These are phyloP conservation scores for Rhodotorula sp. DNA, from an alignment of 1,284 basidiomycete genomes.

Conservation along the genomic window DNA sequence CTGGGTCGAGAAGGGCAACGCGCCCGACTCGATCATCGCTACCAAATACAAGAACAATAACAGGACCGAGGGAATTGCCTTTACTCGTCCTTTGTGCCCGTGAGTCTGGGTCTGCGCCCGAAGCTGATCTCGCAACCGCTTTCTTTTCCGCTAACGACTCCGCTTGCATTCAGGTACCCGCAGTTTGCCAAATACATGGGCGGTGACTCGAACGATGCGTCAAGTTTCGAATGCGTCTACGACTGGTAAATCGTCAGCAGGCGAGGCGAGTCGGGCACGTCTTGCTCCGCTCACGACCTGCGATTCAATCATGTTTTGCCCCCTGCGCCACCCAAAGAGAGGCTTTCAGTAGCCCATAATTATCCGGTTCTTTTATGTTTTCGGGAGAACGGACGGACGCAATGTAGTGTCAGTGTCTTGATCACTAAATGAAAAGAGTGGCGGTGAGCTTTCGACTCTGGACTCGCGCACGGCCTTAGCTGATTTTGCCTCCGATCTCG, in stretches of 20 bases:
- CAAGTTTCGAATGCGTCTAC: constrained; percentile 23
- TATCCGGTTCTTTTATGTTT: too few relatives aligned
- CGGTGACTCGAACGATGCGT: constrained; percentile 19
- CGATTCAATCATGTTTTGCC: too few relatives aligned
- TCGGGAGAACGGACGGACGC: too few relatives aligned
- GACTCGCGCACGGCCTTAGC: too few relatives aligned
- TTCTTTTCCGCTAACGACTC: not conserved
- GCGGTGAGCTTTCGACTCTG: too few relatives aligned
- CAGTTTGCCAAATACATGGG: not conserved
- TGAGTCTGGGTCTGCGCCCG: not conserved
- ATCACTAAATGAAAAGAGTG: too few relatives aligned
- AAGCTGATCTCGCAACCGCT: not conserved
- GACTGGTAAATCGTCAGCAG: not conserved
- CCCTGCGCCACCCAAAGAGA: too few relatives aligned
- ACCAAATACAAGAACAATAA: constrained; percentile 21
- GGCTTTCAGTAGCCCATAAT: too few relatives aligned
- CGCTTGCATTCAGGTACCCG: not conserved
- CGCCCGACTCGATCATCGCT: constrained; percentile 26
- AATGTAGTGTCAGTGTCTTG: too few relatives aligned
- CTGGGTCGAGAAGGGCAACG: constrained; percentile 38
- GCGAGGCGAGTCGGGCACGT: not conserved
- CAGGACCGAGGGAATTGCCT: constrained; percentile 9
- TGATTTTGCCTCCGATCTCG: too few relatives aligned
- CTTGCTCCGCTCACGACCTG: too few relatives aligned
- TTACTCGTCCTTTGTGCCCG: constrained; percentile 23